These are phyloP conservation scores for Fusarium veterinarium DNA, from an alignment of 2,329 filamentous ascomycete genomes.

Conservation along the genomic window DNA sequence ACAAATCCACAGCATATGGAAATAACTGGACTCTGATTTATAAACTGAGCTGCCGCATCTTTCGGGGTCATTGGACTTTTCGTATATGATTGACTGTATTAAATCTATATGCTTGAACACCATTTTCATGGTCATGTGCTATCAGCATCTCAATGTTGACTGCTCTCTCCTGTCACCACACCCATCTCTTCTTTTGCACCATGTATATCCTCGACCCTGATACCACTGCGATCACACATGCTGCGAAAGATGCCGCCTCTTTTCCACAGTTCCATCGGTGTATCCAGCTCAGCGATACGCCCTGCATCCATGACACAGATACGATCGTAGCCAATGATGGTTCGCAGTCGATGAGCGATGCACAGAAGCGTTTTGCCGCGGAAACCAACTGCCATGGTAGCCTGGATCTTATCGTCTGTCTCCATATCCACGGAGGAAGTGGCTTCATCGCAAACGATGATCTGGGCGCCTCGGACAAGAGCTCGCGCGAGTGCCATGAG, in stretches of 20 bases:
- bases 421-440: conserved; percentile 95
- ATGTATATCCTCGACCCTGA: conserved; percentile 68
- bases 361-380: conserved; percentile 88
- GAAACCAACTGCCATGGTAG: conserved; percentile 87
- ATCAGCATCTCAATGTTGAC: conserved; percentile 3
- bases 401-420: conserved; percentile 94
- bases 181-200: conserved; percentile 54
- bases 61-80: not conserved
- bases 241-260: conserved; percentile 82
- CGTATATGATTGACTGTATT: not conserved
- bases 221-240: conserved; percentile 91
- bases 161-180: conserved; percentile 13
- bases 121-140: not conserved
- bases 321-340: conserved; percentile 92
- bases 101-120: not conserved
- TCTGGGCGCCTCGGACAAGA: conserved; percentile 85
- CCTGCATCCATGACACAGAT: conserved; percentile 98
- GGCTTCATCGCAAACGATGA: conserved; percentile 97
- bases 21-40: not conserved
- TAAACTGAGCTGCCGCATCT: not conserved
- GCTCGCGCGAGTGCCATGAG: conserved; percentile 94
- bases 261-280: conserved; percentile 79
- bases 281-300: conserved; percentile 85
- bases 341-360: conserved; percentile 91
- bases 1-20: not conserved